These are phyloP conservation scores for Leishmania tropica DNA, from an alignment of 208 protist genomes.

Conservation along the genomic window DNA sequence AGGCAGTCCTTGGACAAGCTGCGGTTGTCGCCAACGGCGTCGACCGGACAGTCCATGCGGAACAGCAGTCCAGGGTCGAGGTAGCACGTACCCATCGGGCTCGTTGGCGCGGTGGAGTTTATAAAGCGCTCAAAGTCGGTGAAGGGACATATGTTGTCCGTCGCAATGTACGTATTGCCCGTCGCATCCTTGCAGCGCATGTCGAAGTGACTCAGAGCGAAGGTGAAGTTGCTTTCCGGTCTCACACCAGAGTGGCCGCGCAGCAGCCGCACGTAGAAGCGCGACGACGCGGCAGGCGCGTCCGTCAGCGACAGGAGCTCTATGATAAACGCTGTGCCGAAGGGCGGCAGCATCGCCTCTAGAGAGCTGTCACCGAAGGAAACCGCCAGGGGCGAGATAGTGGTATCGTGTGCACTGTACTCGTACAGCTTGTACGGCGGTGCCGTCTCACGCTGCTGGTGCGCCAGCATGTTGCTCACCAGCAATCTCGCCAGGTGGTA, in stretches of 20 bases:
- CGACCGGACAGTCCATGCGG: conserved; percentile 44
- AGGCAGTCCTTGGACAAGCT: conserved; percentile 35
- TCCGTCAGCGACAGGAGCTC: conserved; percentile 47
- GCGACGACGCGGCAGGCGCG: neutral
- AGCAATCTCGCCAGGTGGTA: conserved; percentile 51
- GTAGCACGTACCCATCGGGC: conserved; percentile 59
- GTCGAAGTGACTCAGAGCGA: conserved; percentile 35
- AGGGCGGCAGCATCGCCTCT: conserved; percentile 62
- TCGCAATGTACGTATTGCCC: conserved; percentile 37
- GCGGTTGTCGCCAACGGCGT: conserved; percentile 11
- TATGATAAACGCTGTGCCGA: conserved; percentile 55
- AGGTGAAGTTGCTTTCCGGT: conserved; percentile 39
- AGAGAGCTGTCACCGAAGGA: conserved; percentile 49
- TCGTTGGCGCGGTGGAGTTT: conserved; percentile 46
- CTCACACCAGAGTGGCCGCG: conserved; percentile 56
- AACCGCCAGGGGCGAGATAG: conserved; percentile 49
- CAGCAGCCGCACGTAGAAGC: conserved; percentile 51
- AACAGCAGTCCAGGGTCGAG: conserved; percentile 39
- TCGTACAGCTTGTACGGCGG: conserved; percentile 54
- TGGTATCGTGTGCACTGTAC: conserved; percentile 82
- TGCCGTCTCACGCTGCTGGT: conserved; percentile 24
- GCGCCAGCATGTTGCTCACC: conserved; percentile 41
- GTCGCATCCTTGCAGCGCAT: conserved; percentile 51
- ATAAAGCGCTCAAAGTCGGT: conserved; percentile 61
- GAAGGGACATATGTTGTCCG: conserved; percentile 53